phyloP scores from a whole-genome alignment of 2,329 filamentous ascomycete genomes.

The Sclerotinia subarctica region DNA sequence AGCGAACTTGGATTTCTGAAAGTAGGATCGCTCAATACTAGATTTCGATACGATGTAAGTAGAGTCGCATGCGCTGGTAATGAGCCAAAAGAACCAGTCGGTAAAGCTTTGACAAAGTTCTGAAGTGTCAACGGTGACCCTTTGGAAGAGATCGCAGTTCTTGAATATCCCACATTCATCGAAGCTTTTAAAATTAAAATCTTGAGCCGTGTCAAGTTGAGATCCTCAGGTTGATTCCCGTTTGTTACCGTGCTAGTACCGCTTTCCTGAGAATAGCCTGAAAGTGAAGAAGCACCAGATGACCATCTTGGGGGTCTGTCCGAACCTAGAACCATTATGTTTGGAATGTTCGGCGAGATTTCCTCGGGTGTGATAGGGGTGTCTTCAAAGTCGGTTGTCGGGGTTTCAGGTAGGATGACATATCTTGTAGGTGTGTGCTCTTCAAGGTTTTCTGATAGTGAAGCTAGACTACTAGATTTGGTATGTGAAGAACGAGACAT shows the following conservation, averaged over 20 bases:
- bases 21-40: constrained; percentile 70
- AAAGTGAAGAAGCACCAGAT: constrained; percentile 66
- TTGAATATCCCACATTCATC: constrained; percentile 76
- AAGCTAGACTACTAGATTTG: constrained; percentile 46
- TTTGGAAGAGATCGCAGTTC: constrained; percentile 42
- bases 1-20: constrained; percentile 56
- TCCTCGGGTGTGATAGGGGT: constrained; percentile 79
- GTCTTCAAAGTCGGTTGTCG: constrained; percentile 93
- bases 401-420: constrained; percentile 66
- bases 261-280: constrained; percentile 70
- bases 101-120: constrained; percentile 71
- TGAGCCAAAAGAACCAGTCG: constrained; percentile 74
- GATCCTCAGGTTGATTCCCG: constrained; percentile 62
- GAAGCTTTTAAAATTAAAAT: constrained; percentile 79
- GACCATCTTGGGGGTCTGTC: constrained; percentile 69
- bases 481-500: constrained; percentile 36
- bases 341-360: constrained; percentile 70
- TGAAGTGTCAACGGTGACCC: constrained; percentile 57
- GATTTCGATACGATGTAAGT: constrained; percentile 74
- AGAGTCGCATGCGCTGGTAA: constrained; percentile 67
- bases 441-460: constrained; percentile 46
- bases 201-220: constrained; percentile 74
- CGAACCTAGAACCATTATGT: constrained; percentile 83
- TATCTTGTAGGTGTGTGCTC: constrained; percentile 30
- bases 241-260: constrained; percentile 72